Conservation (phyloP, 306 rosid genomes). For the Sindora glabra region DNA sequence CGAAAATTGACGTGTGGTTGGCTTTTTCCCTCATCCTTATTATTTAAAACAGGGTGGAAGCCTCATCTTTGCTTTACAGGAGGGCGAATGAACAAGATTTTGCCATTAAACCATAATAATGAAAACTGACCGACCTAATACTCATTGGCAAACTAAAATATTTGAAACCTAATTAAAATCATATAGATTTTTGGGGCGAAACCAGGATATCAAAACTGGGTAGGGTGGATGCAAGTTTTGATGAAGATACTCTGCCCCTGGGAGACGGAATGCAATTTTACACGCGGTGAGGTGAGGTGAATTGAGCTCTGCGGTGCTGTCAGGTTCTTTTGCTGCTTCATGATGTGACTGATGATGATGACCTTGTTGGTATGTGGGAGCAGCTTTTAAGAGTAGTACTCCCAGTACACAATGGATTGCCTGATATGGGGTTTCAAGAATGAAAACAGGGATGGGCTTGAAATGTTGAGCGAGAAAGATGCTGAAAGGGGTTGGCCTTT, state of each 20-base stretch:
- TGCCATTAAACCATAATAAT: conserved; percentile 63
- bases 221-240: conserved; percentile 13
- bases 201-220: conserved; percentile 22
- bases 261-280: no score
- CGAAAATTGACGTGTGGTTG: conserved; percentile 19
- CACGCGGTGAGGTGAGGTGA: no score
- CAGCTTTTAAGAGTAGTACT: no score
- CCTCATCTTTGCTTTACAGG: conserved; percentile 96
- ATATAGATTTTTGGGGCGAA: conserved; percentile 26
- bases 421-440: no score
- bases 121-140: conserved; percentile 29
- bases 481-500: no score
- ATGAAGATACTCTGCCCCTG: conserved; percentile 3
- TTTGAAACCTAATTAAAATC: conserved; percentile 29
- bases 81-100: conserved; percentile 93
- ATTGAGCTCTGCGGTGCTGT: no score
- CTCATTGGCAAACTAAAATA: conserved; percentile 42
- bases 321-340: no score
- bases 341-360: no score
- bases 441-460: no score
- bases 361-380: no score
- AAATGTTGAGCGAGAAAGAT: no score
- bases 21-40: neutral
- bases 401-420: no score
- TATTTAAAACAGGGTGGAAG: conserved; percentile 81